Percentiles rank a stretch among this genome's conserved stretches.
Conservation (phyloP, 2,329 filamentous ascomycete genomes). For the Nothophaeocryptopus gaeumannii region DNA sequence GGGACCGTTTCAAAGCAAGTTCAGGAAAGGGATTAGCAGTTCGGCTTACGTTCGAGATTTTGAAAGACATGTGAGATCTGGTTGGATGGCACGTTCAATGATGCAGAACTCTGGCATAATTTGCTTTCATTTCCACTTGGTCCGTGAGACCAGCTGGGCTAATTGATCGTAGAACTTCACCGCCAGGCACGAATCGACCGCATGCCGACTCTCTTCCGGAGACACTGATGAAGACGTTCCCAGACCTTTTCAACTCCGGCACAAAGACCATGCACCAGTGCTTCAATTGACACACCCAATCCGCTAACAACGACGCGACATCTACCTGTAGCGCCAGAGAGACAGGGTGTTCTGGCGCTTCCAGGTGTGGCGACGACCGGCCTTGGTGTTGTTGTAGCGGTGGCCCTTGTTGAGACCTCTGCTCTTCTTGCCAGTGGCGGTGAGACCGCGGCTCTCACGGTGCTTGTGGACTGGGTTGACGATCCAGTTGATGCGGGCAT, state of each 20-base stretch:
- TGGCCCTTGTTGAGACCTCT: constrained; percentile 99
- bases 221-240: constrained; percentile 13
- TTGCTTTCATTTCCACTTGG: constrained; percentile 8
- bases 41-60: too few relatives aligned
- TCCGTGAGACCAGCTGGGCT: constrained; percentile 4
- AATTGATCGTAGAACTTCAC: too few relatives aligned
- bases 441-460: constrained; percentile 96
- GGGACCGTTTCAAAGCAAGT: too few relatives aligned
- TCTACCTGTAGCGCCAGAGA: constrained; percentile 95
- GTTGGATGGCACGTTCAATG: too few relatives aligned
- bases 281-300: constrained; percentile 10
- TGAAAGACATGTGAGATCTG: too few relatives aligned
- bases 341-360: constrained; percentile 99
- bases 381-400: constrained; percentile 96
- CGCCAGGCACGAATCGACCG: too few relatives aligned
- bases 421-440: constrained; percentile 98
- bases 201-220: too few relatives aligned
- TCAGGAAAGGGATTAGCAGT: too few relatives aligned
- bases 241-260: constrained; percentile 22
- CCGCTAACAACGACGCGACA: constrained; percentile 10
- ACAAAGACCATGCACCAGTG: constrained; percentile 17
- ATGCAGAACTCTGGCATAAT: constrained; percentile 1
- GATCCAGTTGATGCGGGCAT: constrained; percentile 99
- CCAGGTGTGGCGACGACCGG: constrained; percentile 99
- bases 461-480: constrained; percentile 99